Evolutionary conservation across 179 eudicot species (phyloP), one percentile per base, ranked within the genome.

Genomic region (Spinacia oleracea): DNA sequence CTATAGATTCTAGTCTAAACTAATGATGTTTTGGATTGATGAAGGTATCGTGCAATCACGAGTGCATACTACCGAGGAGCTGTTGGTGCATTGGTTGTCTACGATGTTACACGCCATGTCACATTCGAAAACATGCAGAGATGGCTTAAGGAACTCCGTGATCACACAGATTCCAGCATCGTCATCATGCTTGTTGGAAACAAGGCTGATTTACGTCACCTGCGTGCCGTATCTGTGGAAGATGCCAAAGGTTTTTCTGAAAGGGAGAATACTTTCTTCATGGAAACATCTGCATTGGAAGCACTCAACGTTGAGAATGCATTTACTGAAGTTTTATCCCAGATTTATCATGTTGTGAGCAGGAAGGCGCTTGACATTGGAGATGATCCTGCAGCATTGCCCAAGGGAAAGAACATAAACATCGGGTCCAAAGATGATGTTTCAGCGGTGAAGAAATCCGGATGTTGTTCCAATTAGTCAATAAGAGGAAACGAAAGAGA

Each of bases 11-110:
- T 70, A 18, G 12, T 20, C 70, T 68, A 23, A 23, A 75, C 55
- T 31, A 45, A 12, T 29, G 23, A 55, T 21, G 1, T 46, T 27
- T 31, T 42, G 56, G 27, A 1, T 70, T 53, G 1, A 76, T 79
- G 51, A 79, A 91, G 95, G 89, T 90, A 92, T 73, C 95, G 97
- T 1, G 93, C 98, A 9, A 93, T 93, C 82, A 92, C 98, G 32
- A 93, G 98, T 42, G 98, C 98, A 21, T 93, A 93, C 83, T 93
- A 93, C 56, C 82, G 98, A 72, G 98, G 98, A 83, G 98, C 98
- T 0, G 96, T 93, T 1, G 98, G 98, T 3, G 98, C 98, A 3
- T 78, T 93, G 43, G 87, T 93, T 6, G 98, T 93, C 5, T 93
- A 93, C 43, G 98, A 91, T 64, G 91, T 93, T 35, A 93, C 94